Evolutionary conservation across 148 eudicot genomes (phyloP), one percentile per base, ranked within the genome.

Genomic region (Diospyros kaki): DNA sequence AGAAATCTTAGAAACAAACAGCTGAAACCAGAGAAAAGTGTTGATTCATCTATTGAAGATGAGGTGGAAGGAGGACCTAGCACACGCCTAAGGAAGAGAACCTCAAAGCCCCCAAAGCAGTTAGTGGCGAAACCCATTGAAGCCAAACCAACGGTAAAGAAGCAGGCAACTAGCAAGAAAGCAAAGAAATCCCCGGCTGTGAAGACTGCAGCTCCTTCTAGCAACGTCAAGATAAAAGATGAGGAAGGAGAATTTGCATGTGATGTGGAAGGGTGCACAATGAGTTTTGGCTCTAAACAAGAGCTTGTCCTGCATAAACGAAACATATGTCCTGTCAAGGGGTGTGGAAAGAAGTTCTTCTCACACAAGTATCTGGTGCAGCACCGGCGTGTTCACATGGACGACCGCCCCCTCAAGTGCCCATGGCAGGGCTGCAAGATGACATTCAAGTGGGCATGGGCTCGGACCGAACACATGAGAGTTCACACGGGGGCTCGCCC

Each of bases 391-490:
- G 99, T 95, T 68, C 99, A 95, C 41, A 70, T 79, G 79, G 99
- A 95, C 40, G 97, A 91, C 74, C 88, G 99, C 52, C 99, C 99
- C 10, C 83, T 95, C 1, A 91, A 92, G 78, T 95, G 99, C 73
- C 99, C 99, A 4, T 95, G 99, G 99, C 92, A 95, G 82, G 97
- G 99, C 5, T 95, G 99, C 83, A 85, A 83, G 77, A 95, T 92
- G 99, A 81, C 91, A 0, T 95, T 95, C 82, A 95, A 95, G 79
- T 95, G 99, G 99, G 99, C 99, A 0, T 95, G 99, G 99, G 99
- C 99, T 1, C 85, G 99, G 68, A 95, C 99, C 0, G 99, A 95
- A 72, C 99, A 95, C 79, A 93, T 95, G 1, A 75, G 99, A 56
- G 97, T 95, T 58, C 99, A 95, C 75, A 95, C 99, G 0, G 99